These are phyloP conservation scores for Blastosporella zonata DNA, from an alignment of 1,284 basidiomycete genomes.

Conservation along the genomic window DNA sequence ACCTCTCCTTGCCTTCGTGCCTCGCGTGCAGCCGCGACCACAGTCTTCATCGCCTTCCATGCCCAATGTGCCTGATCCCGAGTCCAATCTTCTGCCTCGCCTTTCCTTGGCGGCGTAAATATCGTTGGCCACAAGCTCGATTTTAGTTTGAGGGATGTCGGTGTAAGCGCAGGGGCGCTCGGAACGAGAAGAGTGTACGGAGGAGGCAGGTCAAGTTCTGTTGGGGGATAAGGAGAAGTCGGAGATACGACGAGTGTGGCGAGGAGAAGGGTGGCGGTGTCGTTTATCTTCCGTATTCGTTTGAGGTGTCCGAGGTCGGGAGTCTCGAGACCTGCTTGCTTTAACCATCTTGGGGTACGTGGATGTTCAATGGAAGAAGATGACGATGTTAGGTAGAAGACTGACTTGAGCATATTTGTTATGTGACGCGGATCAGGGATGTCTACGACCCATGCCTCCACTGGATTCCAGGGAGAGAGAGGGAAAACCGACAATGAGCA, in stretches of 20 bases:
- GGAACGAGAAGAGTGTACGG: constrained; percentile 71
- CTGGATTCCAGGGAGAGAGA: constrained; percentile 35
- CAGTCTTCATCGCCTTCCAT: constrained; percentile 57
- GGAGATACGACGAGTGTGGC: constrained; percentile 42
- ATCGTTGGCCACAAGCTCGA: constrained; percentile 79
- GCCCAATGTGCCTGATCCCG: constrained; percentile 68
- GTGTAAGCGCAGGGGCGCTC: constrained; percentile 66
- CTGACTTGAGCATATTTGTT: constrained; percentile 64
- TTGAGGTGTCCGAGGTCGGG: constrained; percentile 74
- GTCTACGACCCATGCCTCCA: constrained; percentile 83
- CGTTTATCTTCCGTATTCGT: constrained; percentile 60
- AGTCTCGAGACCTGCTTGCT: constrained; percentile 55
- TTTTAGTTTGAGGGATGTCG: constrained; percentile 65
- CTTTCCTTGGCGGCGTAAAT: constrained; percentile 70
- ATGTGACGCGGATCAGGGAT: constrained; percentile 67
- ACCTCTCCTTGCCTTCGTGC: constrained; percentile 58
- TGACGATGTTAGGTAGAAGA: constrained; percentile 7
- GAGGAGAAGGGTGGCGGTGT: constrained; percentile 53
- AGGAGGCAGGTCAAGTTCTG: constrained; percentile 35
- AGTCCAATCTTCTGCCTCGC: constrained; percentile 68
- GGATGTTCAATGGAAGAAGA: neutral
- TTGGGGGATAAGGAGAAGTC: constrained; percentile 34
- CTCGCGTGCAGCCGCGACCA: constrained; percentile 49
- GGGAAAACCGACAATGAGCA: constrained; percentile 9
- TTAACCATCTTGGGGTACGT: constrained; percentile 63